Evolutionary conservation across 2,329 filamentous ascomycete species (phyloP), one percentile per base, ranked within the genome.

Genomic region (Nannizziopsis arthrosporioides): DNA sequence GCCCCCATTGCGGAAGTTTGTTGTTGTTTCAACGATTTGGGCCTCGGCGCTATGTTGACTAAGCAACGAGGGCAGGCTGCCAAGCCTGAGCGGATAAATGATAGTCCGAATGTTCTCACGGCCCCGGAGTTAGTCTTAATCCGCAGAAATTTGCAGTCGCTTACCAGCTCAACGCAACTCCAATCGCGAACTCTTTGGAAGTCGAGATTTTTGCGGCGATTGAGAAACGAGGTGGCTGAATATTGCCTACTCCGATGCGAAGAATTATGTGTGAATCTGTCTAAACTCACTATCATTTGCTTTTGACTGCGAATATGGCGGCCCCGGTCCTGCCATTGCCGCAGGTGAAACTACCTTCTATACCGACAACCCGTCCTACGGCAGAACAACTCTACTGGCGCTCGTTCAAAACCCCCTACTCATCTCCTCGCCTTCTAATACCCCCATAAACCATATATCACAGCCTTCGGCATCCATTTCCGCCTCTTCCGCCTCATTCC

Each of bases 351-450:
- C 77, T 93, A 62, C 81, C 90, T 49, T 77, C 84, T 54, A 85
- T 86, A 44, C 88, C 88, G 49, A 82, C 84, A 36, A 83, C 86
- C 47, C 61, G 61, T 42, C 70, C 90, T 42, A 94, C 90, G 5
- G 82, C 89, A 30, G 92, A 98, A 71, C 89, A 96, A 70, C 78
- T 82, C 56, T 96, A 96, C 74, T 98, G 93, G 93, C 84, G 84
- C 63, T 83, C 84, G 10, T 98, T 98, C 73, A 88, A 86, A 69
- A 92, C 89, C 57, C 85, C 56, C 80, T 94, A 50, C 81, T 90
- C 53, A 81, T 96, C 53, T 85, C 92, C 40, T 94, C 90, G 54
- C 88, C 89, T 55, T 87, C 92, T 55, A 85, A 86, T 62, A 88
- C 85, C 64, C 84, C 87, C 40, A 80, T 98, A 59, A 94, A 88